phyloP scores from a whole-genome alignment of 257 asterid species.

The Nicotiana benthamiana region DNA sequence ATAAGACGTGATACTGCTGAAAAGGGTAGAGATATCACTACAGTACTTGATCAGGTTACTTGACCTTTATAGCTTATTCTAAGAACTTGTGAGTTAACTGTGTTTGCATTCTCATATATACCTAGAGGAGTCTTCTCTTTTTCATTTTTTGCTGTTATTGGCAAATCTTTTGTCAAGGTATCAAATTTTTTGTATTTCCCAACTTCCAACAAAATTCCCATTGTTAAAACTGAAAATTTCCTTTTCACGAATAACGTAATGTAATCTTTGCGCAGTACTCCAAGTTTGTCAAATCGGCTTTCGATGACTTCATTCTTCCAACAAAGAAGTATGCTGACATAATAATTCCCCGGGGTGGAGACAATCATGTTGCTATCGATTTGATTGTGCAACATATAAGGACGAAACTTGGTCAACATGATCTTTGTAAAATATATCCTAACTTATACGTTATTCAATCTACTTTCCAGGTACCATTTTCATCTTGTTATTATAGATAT shows the following conservation, averaged over 20 bases:
- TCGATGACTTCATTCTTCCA: constrained; percentile 95
- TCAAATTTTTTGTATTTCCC: background rate
- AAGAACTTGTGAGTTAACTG: background rate
- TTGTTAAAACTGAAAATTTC: too few species aligned
- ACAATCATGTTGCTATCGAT: constrained; percentile 96
- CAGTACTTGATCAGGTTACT: constrained; percentile 85
- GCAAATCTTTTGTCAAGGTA: background rate
- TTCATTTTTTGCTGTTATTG: background rate
- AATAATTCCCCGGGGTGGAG: constrained; percentile 99
- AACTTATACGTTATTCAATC: constrained; percentile 5
- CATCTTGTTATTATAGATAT: background rate
- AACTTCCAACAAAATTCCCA: background rate
- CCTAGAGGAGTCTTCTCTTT: background rate
- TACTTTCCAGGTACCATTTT: constrained; percentile 26
- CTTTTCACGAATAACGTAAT: constrained; percentile 9
- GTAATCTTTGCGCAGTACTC: constrained; percentile 67
- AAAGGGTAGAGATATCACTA: constrained; percentile 81
- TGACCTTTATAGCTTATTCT: background rate
- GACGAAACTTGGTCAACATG: constrained; percentile 14
- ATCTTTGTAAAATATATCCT: constrained; percentile 15
- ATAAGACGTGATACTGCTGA: constrained; percentile 93
- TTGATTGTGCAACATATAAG: constrained; percentile 79
- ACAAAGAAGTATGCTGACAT: constrained; percentile 95
- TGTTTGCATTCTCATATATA: background rate
- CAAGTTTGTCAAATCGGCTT: constrained; percentile 95